A percentile compares a stretch with the other conserved stretches of the same genome.
Evolutionary conservation across 2,329 filamentous ascomycete species (phyloP).

Genomic region (Phaeosphaeria sp.): DNA sequence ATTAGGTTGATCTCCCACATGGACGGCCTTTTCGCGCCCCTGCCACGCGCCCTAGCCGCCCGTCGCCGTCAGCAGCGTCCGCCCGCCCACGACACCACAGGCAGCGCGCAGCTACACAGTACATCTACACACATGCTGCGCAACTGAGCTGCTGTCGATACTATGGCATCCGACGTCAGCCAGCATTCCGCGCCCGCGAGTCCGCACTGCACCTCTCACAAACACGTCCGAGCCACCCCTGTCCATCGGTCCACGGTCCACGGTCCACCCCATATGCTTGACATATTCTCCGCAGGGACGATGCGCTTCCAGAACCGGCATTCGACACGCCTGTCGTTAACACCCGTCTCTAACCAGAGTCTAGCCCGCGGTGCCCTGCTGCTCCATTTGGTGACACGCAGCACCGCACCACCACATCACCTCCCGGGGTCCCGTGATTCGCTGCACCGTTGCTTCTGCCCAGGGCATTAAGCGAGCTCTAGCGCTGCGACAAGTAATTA

Average conservation of each 20-base stretch:
- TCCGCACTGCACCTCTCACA: constrained; percentile 19
- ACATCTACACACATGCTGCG: neutral
- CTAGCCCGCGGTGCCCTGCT: constrained; percentile 1
- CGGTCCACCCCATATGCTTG: constrained; percentile 18
- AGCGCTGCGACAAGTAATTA: constrained; percentile 1
- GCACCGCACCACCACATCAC: neutral
- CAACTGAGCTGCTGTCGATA: too few relatives aligned
- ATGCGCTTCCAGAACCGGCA: constrained; percentile 28
- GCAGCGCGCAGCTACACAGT: neutral
- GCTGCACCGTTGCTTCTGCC: neutral
- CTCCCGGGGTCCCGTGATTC: neutral
- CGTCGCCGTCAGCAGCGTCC: constrained; percentile 3
- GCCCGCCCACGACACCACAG: too few relatives aligned
- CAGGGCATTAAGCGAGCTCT: constrained; percentile 20
- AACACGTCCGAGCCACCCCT: constrained; percentile 6
- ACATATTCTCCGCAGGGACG: constrained; percentile 20
- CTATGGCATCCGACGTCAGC: too few relatives aligned
- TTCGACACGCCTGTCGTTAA: constrained; percentile 4
- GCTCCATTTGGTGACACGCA: neutral
- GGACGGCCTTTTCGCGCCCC: constrained; percentile 2
- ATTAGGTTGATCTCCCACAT: constrained; percentile 29
- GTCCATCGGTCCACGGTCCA: constrained; percentile 14
- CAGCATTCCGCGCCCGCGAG: constrained; percentile 14
- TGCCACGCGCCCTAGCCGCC: constrained; percentile 10
- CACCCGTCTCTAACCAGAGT: neutral